Base-by-base conservation (phyloP, 1,139 yeast species). In the Sugiyamaella paludigena region DNA sequence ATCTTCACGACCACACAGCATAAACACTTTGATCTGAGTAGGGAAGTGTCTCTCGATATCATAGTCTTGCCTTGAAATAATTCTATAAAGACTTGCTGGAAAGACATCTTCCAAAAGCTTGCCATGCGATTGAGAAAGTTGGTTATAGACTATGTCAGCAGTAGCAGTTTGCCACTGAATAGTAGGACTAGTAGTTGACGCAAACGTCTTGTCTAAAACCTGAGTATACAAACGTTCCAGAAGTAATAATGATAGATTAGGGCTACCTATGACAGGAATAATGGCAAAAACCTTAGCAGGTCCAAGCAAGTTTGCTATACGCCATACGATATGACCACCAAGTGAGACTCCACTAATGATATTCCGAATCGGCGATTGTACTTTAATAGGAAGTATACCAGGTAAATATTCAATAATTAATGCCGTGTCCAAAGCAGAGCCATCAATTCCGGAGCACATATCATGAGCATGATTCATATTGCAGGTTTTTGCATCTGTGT, bases 381-480 rank as follows among this genome's bases (percentile, higher is more conserved):
- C 29, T 32, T 32, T 42, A 16, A 48, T 15, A 7, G 53, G 52
- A 10, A 79, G 67, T 52, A 73, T 71, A 26, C 67, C 55, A 1
- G 83, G 84, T 13, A 81, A 62, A 55, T 69, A 77, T 47, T 76
- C 77, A 55, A 77, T 73, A 32, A 81, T 63, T 30, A 72, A 57
- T 51, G 72, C 73, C 43, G 78, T 65, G 55, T 83, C 87, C 13
- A 65, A 68, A 1, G 77, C 75, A 7, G 73, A 71, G 6, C 80
- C 81, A 48, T 79, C 80, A 37, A 83, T 71, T 26, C 68, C 60
- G 1, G 83, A 71, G 4, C 75, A 58, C 79, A 83, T 71, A 56
- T 82, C 84, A 43, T 69, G 59, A 0, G 75, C 84, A 59, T 82
- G 87, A 3, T 71, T 66, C 7, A 56, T 58, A 58, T 81, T 80